Conservation (phyloP, 1,139 yeast species). For the Candida tetrigidarum region DNA sequence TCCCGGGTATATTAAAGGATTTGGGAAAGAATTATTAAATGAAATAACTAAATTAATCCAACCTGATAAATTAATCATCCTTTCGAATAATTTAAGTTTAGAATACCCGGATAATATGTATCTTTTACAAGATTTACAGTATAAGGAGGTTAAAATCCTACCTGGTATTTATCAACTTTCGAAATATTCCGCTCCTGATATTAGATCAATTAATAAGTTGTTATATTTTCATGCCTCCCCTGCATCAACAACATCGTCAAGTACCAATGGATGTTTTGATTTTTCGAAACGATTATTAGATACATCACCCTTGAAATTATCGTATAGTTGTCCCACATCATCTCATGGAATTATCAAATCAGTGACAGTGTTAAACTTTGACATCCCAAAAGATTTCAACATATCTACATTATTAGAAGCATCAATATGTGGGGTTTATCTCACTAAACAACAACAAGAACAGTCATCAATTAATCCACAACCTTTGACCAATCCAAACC, state of each 20-base stretch:
- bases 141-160: constrained; percentile 22
- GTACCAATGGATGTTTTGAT: constrained; percentile 35
- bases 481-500: neutral
- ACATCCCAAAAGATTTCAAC: constrained; percentile 22
- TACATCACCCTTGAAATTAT: constrained; percentile 52
- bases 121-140: constrained; percentile 26
- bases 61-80: constrained; percentile 58
- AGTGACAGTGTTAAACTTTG: constrained; percentile 40
- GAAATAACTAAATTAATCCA: constrained; percentile 47
- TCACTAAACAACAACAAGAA: constrained; percentile 14
- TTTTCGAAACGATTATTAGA: constrained; percentile 52
- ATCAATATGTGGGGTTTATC: constrained; percentile 54
- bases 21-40: constrained; percentile 69
- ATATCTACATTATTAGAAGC: constrained; percentile 53
- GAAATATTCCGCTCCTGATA: constrained; percentile 53
- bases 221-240: constrained; percentile 65
- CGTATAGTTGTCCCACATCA: constrained; percentile 27
- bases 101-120: constrained; percentile 29
- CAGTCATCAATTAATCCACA: neutral
- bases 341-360: constrained; percentile 20
- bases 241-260: too few relatives aligned
- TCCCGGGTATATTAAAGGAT: constrained; percentile 95
- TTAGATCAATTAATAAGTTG: constrained; percentile 54
- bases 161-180: constrained; percentile 37
- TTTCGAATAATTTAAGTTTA: constrained; percentile 26